Conservation (phyloP, 2,329 filamentous ascomycete species). For the Epichloe sp. region DNA sequence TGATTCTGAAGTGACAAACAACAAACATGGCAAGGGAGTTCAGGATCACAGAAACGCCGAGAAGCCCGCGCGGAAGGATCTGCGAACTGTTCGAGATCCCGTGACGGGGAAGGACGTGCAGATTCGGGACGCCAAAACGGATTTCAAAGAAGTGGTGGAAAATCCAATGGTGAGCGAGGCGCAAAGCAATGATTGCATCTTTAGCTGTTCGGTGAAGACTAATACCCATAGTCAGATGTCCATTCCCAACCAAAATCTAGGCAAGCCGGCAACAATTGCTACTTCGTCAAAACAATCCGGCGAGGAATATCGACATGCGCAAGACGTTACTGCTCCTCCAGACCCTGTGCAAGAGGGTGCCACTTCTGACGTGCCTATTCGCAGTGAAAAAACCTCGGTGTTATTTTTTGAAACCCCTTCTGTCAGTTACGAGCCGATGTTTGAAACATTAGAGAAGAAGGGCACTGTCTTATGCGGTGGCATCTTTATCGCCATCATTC, state of each 20-base stretch:
- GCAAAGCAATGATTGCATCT: neutral
- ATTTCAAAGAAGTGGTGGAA: constrained; percentile 54
- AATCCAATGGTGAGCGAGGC: constrained; percentile 47
- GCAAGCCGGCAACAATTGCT: constrained; percentile 58
- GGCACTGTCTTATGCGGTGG: constrained; percentile 57
- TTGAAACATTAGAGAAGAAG: constrained; percentile 57
- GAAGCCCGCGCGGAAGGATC: constrained; percentile 27
- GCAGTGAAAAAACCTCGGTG: constrained; percentile 86
- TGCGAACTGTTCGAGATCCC: constrained; percentile 72
- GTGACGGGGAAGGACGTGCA: constrained; percentile 76
- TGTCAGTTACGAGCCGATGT: constrained; percentile 84
- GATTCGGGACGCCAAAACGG: constrained; percentile 67
- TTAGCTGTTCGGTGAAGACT: neutral
- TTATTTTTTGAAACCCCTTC: constrained; percentile 90
- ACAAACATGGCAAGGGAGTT: constrained; percentile 23
- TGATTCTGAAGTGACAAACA: constrained; percentile 39
- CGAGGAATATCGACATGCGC: constrained; percentile 68
- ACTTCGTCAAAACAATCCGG: constrained; percentile 59
- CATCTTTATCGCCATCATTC: constrained; percentile 59
- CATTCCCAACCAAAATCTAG: constrained; percentile 80
- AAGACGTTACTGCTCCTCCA: constrained; percentile 83
- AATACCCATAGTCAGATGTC: constrained; percentile 41
- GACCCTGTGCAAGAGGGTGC: constrained; percentile 70
- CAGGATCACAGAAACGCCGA: constrained; percentile 29
- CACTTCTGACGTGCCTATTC: constrained; percentile 88